Evolutionary conservation across 1,284 basidiomycete species (phyloP), one percentile per base, ranked within the genome.

Genomic region (Spongiforma sp.): DNA sequence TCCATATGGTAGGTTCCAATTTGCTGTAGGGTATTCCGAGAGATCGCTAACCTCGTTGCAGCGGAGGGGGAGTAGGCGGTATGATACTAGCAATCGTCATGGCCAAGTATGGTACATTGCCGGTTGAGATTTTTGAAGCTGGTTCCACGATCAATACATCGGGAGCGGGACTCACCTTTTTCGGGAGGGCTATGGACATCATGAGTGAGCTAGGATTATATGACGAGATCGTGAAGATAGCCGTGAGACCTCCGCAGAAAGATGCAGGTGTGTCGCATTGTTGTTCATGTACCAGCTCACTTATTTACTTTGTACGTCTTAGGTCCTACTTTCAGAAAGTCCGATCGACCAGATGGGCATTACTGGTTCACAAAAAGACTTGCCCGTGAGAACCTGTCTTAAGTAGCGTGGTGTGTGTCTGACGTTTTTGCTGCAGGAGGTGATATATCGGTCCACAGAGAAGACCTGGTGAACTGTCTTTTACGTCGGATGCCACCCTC

Each of bases 21-120:
- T 14, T 34, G 7, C 41, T 21, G 5, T 1, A n/a, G n/a, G n/a
- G n/a, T n/a, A n/a, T n/a, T n/a, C n/a, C n/a, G n/a, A n/a, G 26
- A 48, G 28, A 11, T 43, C 30, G 5, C 11, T 19, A n/a, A 21
- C 52, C 32, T 19, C 34, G 34, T 32, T 17, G 33, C 15, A n/a
- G 79, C 32, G 79, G 79, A 8, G 78, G 73, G 15, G 79, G 79
- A 11, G 75, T 79, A 37, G 78, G 73, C 11, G 79, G 79, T 10
- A 69, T 81, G 11, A 69, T 72, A 2, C 72, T 80, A 34, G 79
- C 78, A 1, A 67, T 75, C 32, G 65, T 75, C 8, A 69, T 80
- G 10, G 72, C 70, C 2, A 73, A 70, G 48, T 73, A 71, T 61
- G 46, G 58, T 43, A 24, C 37, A 3, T 65, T 68, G 34, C 61